phyloP scores from a whole-genome alignment of 352 stramenopile genomes.

The Chrysophaeum taylorii region DNA sequence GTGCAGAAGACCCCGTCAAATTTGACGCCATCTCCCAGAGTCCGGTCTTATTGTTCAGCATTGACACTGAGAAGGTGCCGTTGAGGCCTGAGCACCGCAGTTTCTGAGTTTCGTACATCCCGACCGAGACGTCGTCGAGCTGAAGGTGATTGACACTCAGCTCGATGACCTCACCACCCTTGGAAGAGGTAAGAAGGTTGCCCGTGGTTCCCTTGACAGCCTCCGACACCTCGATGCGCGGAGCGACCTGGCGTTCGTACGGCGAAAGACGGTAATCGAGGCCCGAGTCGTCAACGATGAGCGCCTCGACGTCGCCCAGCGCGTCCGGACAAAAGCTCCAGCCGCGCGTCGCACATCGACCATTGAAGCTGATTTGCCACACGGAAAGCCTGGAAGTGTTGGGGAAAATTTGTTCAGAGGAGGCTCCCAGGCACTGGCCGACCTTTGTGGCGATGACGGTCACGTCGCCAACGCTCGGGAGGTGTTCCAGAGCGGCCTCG shows the following conservation, averaged over 20 bases:
- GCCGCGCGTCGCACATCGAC: slow-evolving; percentile 21
- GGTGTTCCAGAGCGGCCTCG: slow-evolving; percentile 54
- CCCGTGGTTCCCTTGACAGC: slow-evolving; percentile 42
- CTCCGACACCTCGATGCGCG: slow-evolving; percentile 41
- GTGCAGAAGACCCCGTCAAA: slow-evolving; percentile 14
- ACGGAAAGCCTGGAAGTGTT: slow-evolving; percentile 33
- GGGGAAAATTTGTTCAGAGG: neutral
- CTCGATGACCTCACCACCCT: slow-evolving; percentile 33
- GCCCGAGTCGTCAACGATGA: slow-evolving; percentile 12
- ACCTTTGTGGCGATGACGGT: slow-evolving; percentile 51
- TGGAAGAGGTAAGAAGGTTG: slow-evolving; percentile 38
- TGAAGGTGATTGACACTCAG: slow-evolving; percentile 38
- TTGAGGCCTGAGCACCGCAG: slow-evolving; percentile 33
- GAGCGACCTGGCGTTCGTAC: slow-evolving; percentile 26
- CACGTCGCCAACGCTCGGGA: slow-evolving; percentile 64
- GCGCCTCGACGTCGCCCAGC: slow-evolving; percentile 30
- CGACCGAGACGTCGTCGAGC: slow-evolving; percentile 36
- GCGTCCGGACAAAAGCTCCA: slow-evolving; percentile 30
- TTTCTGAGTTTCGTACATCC: slow-evolving; percentile 43
- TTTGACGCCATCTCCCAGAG: slow-evolving; percentile 22
- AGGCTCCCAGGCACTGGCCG: slow-evolving; percentile 22
- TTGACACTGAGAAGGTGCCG: neutral
- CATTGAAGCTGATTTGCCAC: slow-evolving; percentile 50
- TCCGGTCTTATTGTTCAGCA: neutral
- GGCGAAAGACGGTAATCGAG: slow-evolving; percentile 5